These are phyloP conservation scores for Penstemon barbatus DNA, from an alignment of 257 asterid species.

Conservation along the genomic window DNA sequence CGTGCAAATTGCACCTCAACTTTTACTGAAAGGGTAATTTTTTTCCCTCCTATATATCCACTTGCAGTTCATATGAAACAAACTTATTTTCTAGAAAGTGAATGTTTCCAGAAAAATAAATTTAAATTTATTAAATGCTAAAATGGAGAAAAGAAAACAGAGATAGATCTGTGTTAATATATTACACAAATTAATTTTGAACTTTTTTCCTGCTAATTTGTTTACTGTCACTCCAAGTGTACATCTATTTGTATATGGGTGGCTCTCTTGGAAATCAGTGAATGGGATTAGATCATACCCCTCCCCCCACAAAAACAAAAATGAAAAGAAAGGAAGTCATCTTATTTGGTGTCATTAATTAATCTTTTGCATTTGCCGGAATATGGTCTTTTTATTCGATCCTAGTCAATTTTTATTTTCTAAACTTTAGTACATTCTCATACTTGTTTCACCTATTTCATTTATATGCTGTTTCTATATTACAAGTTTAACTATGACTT, in stretches of 20 bases:
- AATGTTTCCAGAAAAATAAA: not conserved
- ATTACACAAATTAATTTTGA: not conserved
- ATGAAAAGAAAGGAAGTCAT: not conserved
- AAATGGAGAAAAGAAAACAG: not conserved
- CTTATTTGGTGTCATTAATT: conserved; percentile 1
- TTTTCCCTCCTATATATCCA: not conserved
- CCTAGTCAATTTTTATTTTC: not conserved
- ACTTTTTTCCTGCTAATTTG: not conserved
- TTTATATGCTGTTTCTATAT: conserved; percentile 11
- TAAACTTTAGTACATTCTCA: conserved; percentile 3
- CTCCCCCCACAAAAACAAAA: no score
- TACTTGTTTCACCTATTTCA: not conserved
- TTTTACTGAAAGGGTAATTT: not conserved
- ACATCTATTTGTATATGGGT: not conserved
- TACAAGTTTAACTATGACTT: not conserved
- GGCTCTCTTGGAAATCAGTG: no score
- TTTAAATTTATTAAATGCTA: not conserved
- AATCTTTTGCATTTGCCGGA: no score
- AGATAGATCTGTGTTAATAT: not conserved
- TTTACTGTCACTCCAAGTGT: not conserved
- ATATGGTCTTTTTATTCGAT: not conserved
- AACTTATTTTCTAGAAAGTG: not conserved
- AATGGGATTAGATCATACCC: no score
- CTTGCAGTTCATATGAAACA: not conserved
- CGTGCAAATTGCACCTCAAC: no score